Base-by-base conservation (phyloP, 2,329 filamentous ascomycete genomes). In the Penicillium carneum region DNA sequence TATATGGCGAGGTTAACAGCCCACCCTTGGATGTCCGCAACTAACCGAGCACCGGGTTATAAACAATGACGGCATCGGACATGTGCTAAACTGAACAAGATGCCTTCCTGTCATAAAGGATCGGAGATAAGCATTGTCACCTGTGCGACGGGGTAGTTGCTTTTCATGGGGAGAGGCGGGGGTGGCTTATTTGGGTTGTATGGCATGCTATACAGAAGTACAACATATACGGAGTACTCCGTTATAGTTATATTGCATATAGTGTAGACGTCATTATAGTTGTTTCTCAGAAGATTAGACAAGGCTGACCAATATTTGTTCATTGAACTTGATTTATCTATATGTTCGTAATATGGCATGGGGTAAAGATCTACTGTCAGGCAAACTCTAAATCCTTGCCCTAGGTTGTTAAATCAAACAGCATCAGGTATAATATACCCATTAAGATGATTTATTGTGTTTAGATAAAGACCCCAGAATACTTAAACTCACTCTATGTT, bases 211-310 rank as follows among this genome's bases (percentile, higher is more conserved):
- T 23, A 16, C 18, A 36, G 14, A 36, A 16, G 18, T 36, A 34
- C 34, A 23, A 23, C 20, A 23, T 23, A 8, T 16, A 16, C 34
- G 8, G 5, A 29, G 7, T 36, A 36, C 14, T 12, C 14, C 20
- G 20, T 23, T 6, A 5, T 14, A 14, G 8, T 31, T 6, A 36
- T 36, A 14, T 5, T 14, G 6, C 6, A 16, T 14, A 14, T 12
- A 41, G 3, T 10, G 16, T 39, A 53, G n/a, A 59, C 41, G 56
- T 59, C 56, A 59, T 41, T 53, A 11, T 31, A 8, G 23, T 5
- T 39, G 12, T 26, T 12, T 1, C 10, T 46, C 20, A 12, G 10
- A 23, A 36, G 16, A 26, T 26, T 4, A 26, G 23, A 26, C 23
- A 26, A 26, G 23, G 23, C 23, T 26, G 23, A 6, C 23, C 23